Base-by-base conservation (phyloP, 2,329 filamentous ascomycete species). In the Penicillium sp. region DNA sequence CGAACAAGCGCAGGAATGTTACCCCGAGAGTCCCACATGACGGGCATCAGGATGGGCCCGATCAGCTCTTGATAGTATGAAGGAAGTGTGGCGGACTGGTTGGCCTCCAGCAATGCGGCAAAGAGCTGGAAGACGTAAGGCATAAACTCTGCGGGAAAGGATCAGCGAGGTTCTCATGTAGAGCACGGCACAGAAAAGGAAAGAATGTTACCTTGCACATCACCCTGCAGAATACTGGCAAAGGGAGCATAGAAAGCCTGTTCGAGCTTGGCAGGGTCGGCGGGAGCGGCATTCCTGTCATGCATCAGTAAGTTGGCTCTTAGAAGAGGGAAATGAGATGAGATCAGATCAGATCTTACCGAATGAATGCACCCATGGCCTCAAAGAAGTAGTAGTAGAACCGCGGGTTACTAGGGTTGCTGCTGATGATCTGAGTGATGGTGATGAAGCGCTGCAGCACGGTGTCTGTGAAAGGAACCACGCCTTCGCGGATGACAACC, bases 301-400 rank as follows among this genome's bases (percentile, higher is more conserved):
- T 11, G 24, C 18, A 34, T 66, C 18, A 66, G 59, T 37, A 36
- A 47, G 7, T 42, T 24, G 23, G 9, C n/a, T n/a, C n/a, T n/a
- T n/a, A n/a, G n/a, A n/a, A n/a, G n/a, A n/a, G n/a, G n/a, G n/a
- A n/a, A n/a, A n/a, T n/a, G n/a, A n/a, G n/a, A n/a, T n/a, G n/a
- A 44, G 7, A 21, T 9, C 28, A 4, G 13, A 9, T 4, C 16
- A 9, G 45, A 19, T 65, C 75, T 62, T 72, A 85, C 70, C 87
- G 86, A 52, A 97, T 90, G 44, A 99, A 81, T 14, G 94, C 93
- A 29, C 94, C 94, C 42, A 99, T 79, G 3, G 91, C 90, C 77
- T 99, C 94, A 60, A 99, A 99, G 71, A 96, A 91, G 74, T 93
- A 99, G 79, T 99, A 99, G 77, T 97, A 97, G 78, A 99, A 99